Evolutionary conservation across 2,329 filamentous ascomycete genomes (phyloP), one percentile per base, ranked within the genome.

Genomic region (Fonsecaea multimorphosa): DNA sequence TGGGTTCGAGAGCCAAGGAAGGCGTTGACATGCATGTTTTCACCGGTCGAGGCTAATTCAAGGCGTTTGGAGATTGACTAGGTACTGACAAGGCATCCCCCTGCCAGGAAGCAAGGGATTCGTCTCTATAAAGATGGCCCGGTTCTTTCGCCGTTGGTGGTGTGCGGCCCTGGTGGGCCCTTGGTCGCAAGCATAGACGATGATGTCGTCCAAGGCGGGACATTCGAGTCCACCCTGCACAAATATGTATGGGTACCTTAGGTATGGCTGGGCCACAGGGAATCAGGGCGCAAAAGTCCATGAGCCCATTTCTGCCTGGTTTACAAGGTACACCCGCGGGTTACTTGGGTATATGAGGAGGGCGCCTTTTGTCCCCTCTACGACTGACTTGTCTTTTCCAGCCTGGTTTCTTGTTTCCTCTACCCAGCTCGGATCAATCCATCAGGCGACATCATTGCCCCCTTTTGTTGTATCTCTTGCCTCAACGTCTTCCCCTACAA

Each of bases 181-280:
- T n/a, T n/a, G n/a, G 59, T 54, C 55, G 46, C 64, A 36, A 38
- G 24, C n/a, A n/a, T n/a, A n/a, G n/a, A n/a, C 29, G 16, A 63
- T 66, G 64, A 66, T 63, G 60, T 66, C 59, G 64, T 63, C 64
- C 54, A 66, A 66, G 64, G 52, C 60, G 19, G 16, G 31, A 29
- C 24, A 38, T 29, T n/a, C 32, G 24, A 32, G 38, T 16, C 27
- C 34, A 55, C 14, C 31, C 40, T 31, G 7, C n/a, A 56, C 27
- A 34, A 29, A 58, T 34, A 32, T 16, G 52, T 34, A n/a, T n/a
- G n/a, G n/a, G n/a, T n/a, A n/a, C n/a, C n/a, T n/a, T n/a, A 31
- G 4, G 24, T 22, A 57, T 24, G 34, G 29, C 52, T 1, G 34
- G 52, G 51, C 29, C 29, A 44, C 9, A 44, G 38, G 51, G 31